phyloP scores from a whole-genome alignment of 164 flowering plant genomes.

The Malania oleifera region DNA sequence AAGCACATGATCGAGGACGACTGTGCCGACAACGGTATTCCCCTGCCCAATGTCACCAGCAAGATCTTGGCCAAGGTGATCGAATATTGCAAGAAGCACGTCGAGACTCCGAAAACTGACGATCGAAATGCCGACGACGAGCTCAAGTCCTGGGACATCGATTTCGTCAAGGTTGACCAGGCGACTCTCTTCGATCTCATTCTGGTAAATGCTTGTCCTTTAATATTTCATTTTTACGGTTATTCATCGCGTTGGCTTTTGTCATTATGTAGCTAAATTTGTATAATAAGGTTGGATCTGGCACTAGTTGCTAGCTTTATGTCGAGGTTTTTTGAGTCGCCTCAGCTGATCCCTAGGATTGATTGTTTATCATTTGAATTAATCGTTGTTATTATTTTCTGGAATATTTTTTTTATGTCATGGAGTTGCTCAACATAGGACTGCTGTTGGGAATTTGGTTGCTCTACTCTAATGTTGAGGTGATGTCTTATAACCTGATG shows the following conservation, averaged over 20 bases:
- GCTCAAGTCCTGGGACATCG: slow-evolving; percentile 49
- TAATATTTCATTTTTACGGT: neutral
- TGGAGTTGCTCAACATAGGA: too few species aligned
- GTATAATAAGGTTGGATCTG: neutral
- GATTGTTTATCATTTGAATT: too few species aligned
- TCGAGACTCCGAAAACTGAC: slow-evolving; percentile 16
- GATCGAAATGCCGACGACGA: slow-evolving; percentile 23
- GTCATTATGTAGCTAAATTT: neutral
- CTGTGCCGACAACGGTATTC: slow-evolving; percentile 36
- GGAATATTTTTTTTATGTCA: too few species aligned
- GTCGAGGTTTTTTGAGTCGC: too few species aligned
- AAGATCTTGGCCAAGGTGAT: slow-evolving; percentile 40
- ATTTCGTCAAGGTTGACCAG: slow-evolving; percentile 62
- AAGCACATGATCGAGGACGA: slow-evolving; percentile 50
- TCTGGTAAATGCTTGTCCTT: slow-evolving; percentile 27
- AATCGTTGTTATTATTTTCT: too few species aligned
- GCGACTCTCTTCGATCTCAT: slow-evolving; percentile 53
- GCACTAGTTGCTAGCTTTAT: too few species aligned
- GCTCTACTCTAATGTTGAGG: too few species aligned
- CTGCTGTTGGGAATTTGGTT: too few species aligned
- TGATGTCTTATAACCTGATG: too few species aligned
- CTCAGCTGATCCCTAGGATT: too few species aligned
- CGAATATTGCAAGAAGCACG: slow-evolving; percentile 46
- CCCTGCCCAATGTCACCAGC: slow-evolving; percentile 44
- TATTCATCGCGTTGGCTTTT: neutral